These are phyloP conservation scores for Pseudonitzschia multistriata DNA, from an alignment of 108 stramenopile species.

Conservation along the genomic window DNA sequence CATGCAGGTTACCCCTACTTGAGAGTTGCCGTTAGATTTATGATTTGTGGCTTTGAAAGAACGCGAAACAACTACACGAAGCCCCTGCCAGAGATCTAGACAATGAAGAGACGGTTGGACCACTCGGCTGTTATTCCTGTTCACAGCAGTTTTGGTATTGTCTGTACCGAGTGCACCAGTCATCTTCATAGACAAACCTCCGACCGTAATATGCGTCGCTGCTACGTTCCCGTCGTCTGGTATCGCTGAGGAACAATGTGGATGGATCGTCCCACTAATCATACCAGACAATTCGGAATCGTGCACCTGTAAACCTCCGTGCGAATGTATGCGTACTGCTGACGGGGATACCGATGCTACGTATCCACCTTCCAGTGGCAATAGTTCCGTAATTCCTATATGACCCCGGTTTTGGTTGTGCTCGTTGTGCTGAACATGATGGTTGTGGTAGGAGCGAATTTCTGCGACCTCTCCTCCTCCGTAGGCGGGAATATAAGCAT, in stretches of 20 bases:
- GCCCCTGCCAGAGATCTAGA: constrained; percentile 67
- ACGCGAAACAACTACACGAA: constrained; percentile 67
- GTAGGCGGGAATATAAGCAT: constrained; percentile 62
- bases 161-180: not conserved
- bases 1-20: constrained; percentile 59
- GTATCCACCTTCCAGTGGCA: constrained; percentile 47
- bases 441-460: not conserved
- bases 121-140: not conserved
- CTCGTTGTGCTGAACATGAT: not conserved
- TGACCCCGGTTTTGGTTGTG: constrained; percentile 19
- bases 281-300: constrained; percentile 51
- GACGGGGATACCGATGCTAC: constrained; percentile 64
- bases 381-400: constrained; percentile 37
- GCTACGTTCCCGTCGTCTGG: constrained; percentile 9
- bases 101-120: constrained; percentile 52
- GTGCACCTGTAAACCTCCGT: constrained; percentile 59
- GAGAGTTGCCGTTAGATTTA: constrained; percentile 11
- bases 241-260: constrained; percentile 33
- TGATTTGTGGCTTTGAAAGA: constrained; percentile 35
- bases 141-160: not conserved
- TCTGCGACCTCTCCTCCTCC: constrained; percentile 32
- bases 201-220: constrained; percentile 60
- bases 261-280: constrained; percentile 59
- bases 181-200: constrained; percentile 47
- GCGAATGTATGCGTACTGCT: constrained; percentile 67